These are phyloP conservation scores for Psilocybe cubensis DNA, from an alignment of 768 basidiomycete species.

Conservation along the genomic window DNA sequence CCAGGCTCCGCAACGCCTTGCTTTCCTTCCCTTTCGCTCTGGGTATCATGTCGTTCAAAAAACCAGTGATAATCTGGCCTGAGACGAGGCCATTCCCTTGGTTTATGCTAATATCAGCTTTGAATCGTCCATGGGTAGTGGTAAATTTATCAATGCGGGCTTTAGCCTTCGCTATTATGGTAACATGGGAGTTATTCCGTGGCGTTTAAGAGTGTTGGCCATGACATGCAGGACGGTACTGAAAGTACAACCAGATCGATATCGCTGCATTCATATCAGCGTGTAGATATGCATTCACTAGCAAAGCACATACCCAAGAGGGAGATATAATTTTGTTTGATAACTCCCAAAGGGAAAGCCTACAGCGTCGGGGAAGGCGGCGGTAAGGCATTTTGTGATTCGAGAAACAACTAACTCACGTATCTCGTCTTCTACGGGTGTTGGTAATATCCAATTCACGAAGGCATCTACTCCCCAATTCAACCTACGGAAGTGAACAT, in stretches of 20 bases:
- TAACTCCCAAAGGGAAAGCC: constrained; percentile 92
- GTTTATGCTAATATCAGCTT: constrained; percentile 94
- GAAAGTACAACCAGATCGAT: constrained; percentile 95
- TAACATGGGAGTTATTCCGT: constrained; percentile 77
- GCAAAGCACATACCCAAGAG: constrained; percentile 71
- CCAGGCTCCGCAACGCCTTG: constrained; percentile 79
- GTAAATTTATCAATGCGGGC: constrained; percentile 97
- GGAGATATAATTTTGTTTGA: constrained; percentile 92
- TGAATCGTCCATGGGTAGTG: constrained; percentile 77
- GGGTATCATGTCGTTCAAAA: constrained; percentile 63
- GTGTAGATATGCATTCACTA: constrained; percentile 1
- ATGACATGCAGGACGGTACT: constrained; percentile 71
- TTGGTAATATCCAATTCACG: constrained; percentile 86
- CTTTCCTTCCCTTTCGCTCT: constrained; percentile 35
- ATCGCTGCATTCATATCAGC: constrained; percentile 58
- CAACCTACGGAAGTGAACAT: constrained; percentile 54
- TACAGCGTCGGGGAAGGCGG: constrained; percentile 76
- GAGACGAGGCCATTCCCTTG: constrained; percentile 84
- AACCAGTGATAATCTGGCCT: constrained; percentile 79
- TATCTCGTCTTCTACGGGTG: constrained; percentile 82
- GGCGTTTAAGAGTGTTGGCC: constrained; percentile 75
- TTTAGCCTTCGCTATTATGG: constrained; percentile 90
- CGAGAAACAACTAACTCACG: constrained; percentile 72
- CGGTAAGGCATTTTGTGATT: constrained; percentile 66
- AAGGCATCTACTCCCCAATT: constrained; percentile 88